Base-by-base conservation (phyloP, 2,329 filamentous ascomycete genomes). In the Ophiostoma quercus region DNA sequence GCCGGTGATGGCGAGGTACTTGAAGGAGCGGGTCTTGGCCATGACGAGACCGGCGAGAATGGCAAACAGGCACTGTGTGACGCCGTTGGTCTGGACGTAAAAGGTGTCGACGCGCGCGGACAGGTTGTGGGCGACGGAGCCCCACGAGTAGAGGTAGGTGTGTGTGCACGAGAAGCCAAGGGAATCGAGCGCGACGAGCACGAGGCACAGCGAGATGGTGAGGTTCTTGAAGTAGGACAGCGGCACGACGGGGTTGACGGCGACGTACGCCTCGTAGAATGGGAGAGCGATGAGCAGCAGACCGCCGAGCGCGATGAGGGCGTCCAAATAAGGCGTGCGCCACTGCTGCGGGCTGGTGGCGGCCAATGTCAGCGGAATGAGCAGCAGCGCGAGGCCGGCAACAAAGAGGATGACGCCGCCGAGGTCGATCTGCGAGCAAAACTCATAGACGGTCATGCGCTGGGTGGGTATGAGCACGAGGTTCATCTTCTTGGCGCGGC, bases 81-180 rank as follows among this genome's bases (percentile, higher is more conserved):
- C 79, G 22, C 81, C 77, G 68, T 77, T 79, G 25, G 74, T 75
- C 68, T 76, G 77, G 34, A 72, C 73, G 77, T 81, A 78, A 71
- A 82, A 84, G 1, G 81, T 82, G 5, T 81, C 81, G 68, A 79
- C 75, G 8, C 79, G 76, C 0, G 80, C 75, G 0, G 76, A 77
- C 65, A 82, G 79, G 68, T 79, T 77, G 67, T 80, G 80, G 0
- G 81, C 78, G 2, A 83, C 79, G 8, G 78, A 79, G 0, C 77
- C 77, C 83, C 82, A 84, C 34, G 81, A 74, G 72, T 83, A 83
- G 7, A 84, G 76, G 73, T 84, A 84, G 6, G 80, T 80, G 73
- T 84, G 82, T 0, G 82, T 83, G 65, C 77, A 77, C 19, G 75
- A 73, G 73, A 83, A 83, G 16, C 79, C 81, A 62, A 84, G 73